phyloP scores from a whole-genome alignment of 2,329 filamentous ascomycete species.

The Ophiostoma tasmaniense region DNA sequence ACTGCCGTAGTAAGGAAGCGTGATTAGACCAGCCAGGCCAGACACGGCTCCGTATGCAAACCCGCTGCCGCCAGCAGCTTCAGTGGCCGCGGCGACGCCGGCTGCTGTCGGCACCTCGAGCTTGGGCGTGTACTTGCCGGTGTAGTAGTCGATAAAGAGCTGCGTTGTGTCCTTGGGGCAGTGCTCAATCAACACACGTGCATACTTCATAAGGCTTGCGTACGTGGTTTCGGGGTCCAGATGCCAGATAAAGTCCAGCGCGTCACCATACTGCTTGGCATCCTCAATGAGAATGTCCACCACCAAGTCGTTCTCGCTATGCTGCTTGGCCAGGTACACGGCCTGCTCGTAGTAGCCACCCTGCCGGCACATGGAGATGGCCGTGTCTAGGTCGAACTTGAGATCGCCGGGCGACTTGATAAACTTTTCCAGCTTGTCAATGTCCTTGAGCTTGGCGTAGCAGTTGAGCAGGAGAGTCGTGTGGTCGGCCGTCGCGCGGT shows the following conservation, averaged over 20 bases:
- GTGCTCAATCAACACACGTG: constrained; percentile 79
- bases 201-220: constrained; percentile 87
- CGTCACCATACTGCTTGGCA: constrained; percentile 80
- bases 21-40: constrained; percentile 72
- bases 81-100: constrained; percentile 30
- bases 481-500: constrained; percentile 88
- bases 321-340: constrained; percentile 87
- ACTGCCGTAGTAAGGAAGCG: constrained; percentile 74
- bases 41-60: constrained; percentile 55
- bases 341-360: constrained; percentile 96
- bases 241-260: constrained; percentile 83
- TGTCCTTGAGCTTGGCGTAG: constrained; percentile 96
- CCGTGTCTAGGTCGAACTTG: constrained; percentile 94
- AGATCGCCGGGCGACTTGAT: constrained; percentile 92
- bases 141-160: constrained; percentile 92
- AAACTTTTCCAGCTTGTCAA: constrained; percentile 89
- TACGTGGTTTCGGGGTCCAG: constrained; percentile 75
- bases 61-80: constrained; percentile 31
- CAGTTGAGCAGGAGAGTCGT: constrained; percentile 92
- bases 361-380: constrained; percentile 94
- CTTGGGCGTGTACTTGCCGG: constrained; percentile 68
- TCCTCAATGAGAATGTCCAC: constrained; percentile 95
- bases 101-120: constrained; percentile 41
- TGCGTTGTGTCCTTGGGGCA: constrained; percentile 74
- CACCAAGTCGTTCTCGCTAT: constrained; percentile 86